A percentile compares a stretch with the other conserved stretches of the same genome.
phyloP scores from a whole-genome alignment of 2,329 filamentous ascomycete genomes.

The Diaporthe ampelina region DNA sequence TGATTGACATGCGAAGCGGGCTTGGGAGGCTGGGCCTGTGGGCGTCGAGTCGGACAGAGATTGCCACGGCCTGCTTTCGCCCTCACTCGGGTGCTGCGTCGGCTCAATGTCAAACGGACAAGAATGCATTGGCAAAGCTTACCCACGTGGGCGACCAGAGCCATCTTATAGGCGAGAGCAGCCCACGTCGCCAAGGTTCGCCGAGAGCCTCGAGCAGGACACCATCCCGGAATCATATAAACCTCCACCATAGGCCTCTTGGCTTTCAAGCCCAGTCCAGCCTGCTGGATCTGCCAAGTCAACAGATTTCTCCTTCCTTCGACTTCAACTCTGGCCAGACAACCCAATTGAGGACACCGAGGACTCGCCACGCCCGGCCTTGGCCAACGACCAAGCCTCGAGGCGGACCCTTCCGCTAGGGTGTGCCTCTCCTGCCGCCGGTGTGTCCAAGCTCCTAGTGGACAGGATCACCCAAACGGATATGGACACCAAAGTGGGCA shows the following conservation, averaged over 20 bases:
- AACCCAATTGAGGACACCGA: slow-evolving; percentile 25
- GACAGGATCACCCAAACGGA: slow-evolving; percentile 17
- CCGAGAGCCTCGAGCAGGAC: slow-evolving; percentile 29
- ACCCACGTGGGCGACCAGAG: slow-evolving; percentile 32
- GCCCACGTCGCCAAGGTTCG: slow-evolving; percentile 32
- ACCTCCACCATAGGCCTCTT: slow-evolving; percentile 6
- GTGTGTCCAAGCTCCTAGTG: slow-evolving; percentile 10
- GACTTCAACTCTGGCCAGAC: not conserved
- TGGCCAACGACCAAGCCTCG: slow-evolving; percentile 30
- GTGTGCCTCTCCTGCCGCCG: slow-evolving; percentile 5
- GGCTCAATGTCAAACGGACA: slow-evolving; percentile 27
- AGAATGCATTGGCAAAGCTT: slow-evolving; percentile 27
- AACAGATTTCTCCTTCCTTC: not conserved
- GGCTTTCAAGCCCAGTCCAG: slow-evolving; percentile 4
- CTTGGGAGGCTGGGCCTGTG: slow-evolving; percentile 21
- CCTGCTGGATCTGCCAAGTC: slow-evolving; percentile 34
- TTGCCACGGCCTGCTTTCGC: not conserved
- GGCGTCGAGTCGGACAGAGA: slow-evolving; percentile 10
- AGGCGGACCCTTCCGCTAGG: slow-evolving; percentile 29
- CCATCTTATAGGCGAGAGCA: slow-evolving; percentile 31
- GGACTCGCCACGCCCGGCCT: slow-evolving; percentile 16
- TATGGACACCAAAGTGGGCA: slow-evolving; percentile 6
- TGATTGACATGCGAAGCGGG: slow-evolving; percentile 9
- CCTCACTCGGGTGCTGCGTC: slow-evolving; percentile 10
- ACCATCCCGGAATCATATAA: slow-evolving; percentile 28